A percentile compares a stretch with the other conserved stretches of the same genome.
These are phyloP conservation scores for Edaphochlamys debaryana DNA, from an alignment of 139 green algal genomes.

Conservation along the genomic window DNA sequence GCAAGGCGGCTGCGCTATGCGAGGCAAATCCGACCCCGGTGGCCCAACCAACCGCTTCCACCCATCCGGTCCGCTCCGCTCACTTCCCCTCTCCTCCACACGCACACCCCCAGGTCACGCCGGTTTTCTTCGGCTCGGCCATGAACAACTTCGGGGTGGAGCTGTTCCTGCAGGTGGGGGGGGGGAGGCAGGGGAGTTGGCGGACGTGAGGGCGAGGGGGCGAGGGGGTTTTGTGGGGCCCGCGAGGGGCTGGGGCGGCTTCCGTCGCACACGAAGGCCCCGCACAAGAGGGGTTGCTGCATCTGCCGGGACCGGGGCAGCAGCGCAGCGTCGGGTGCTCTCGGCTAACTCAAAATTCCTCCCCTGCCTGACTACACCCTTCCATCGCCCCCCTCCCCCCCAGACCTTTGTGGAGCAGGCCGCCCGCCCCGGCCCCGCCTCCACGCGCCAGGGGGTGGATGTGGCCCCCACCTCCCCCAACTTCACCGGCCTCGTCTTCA, in stretches of 20 bases:
- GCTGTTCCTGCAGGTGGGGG: slow-evolving; percentile 73
- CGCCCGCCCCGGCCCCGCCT: background rate
- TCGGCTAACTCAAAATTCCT: slow-evolving; percentile 7
- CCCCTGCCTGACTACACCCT: no score
- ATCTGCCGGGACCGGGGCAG: no score
- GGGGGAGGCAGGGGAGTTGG: no score
- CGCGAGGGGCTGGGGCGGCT: no score
- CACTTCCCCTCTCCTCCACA: no score
- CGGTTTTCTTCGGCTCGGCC: slow-evolving; percentile 81
- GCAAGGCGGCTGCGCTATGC: no score
- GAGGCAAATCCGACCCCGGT: no score
- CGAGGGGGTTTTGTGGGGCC: slow-evolving; percentile 43
- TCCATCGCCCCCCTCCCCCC: slow-evolving; percentile 42
- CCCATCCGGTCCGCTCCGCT: no score
- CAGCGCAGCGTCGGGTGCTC: no score
- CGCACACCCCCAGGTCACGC: slow-evolving; percentile 74
- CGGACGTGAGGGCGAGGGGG: background rate
- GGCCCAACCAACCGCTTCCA: no score
- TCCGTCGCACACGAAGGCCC: no score
- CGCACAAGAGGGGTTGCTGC: no score
- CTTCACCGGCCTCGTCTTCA: slow-evolving; percentile 84
- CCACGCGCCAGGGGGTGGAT: slow-evolving; percentile 40
- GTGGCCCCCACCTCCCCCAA: slow-evolving; percentile 54
- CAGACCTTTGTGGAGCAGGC: slow-evolving; percentile 66
- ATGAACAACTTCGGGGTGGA: slow-evolving; percentile 87